Conservation (phyloP, 768 basidiomycete species). For the Tylopilus felleus region DNA sequence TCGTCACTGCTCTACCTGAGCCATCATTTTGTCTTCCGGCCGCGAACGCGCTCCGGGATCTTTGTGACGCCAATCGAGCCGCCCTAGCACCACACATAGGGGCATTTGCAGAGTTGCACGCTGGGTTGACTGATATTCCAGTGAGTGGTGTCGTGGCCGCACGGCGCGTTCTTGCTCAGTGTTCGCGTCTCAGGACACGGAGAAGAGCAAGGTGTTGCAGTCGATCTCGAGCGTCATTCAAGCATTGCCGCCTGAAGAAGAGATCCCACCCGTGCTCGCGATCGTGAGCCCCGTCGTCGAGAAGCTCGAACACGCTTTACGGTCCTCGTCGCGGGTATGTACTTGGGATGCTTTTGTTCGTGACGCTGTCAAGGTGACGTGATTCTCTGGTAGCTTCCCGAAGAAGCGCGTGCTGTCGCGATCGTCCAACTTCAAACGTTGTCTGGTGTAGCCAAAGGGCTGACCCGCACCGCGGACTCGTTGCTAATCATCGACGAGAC, state of each 20-base stretch:
- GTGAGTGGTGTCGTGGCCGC: constrained; percentile 39
- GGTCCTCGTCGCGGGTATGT: constrained; percentile 50
- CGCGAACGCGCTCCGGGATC: constrained; percentile 76
- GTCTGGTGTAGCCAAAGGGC: constrained; percentile 81
- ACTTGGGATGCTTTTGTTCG: background rate
- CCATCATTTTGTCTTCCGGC: constrained; percentile 63
- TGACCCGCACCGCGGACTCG: constrained; percentile 74
- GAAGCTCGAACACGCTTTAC: constrained; percentile 61
- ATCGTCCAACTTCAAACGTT: constrained; percentile 78
- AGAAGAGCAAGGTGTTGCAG: constrained; percentile 87
- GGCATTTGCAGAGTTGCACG: constrained; percentile 82
- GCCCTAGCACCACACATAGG: constrained; percentile 79
- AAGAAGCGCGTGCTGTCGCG: constrained; percentile 63
- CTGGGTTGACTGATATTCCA: constrained; percentile 67
- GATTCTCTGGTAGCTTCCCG: constrained; percentile 50
- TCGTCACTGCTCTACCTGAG: constrained; percentile 68
- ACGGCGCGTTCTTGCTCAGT: background rate
- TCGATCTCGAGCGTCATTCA: constrained; percentile 93
- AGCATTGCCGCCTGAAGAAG: constrained; percentile 76
- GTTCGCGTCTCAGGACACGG: constrained; percentile 56
- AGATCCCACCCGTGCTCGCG: constrained; percentile 73
- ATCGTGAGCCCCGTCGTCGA: constrained; percentile 75
- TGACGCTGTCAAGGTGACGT: background rate
- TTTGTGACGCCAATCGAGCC: constrained; percentile 88
- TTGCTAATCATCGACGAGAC: constrained; percentile 56